Percentiles rank a stretch among this genome's conserved stretches.
Conservation (phyloP, 2,329 filamentous ascomycete species). For the Fusarium humuli region DNA sequence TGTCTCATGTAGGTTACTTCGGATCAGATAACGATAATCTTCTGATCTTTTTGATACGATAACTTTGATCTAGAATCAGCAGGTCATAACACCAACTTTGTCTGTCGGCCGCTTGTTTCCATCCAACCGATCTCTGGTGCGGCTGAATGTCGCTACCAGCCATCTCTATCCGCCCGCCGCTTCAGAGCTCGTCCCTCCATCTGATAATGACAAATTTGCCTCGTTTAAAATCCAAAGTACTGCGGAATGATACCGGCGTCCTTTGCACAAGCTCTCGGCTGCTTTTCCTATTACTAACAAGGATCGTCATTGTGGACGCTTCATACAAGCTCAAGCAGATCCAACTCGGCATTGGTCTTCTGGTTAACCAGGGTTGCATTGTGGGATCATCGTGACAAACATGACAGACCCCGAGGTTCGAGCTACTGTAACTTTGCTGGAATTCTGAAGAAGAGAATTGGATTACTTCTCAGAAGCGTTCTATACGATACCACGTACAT, state of each 20-base stretch:
- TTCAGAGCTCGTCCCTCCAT: not conserved
- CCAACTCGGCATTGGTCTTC: conserved; percentile 10
- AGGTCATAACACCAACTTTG: conserved; percentile 2
- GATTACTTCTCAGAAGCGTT: not conserved
- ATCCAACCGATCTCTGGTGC: conserved; percentile 4
- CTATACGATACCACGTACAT: not conserved
- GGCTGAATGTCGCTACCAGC: conserved; percentile 21
- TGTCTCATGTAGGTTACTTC: conserved; percentile 6
- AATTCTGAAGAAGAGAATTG: not conserved
- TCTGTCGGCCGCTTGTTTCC: conserved; percentile 1
- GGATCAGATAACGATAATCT: conserved; percentile 29
- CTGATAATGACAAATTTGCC: conserved; percentile 22
- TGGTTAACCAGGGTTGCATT: conserved; percentile 9
- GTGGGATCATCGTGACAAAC: conserved; percentile 19
- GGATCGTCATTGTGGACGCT: not conserved
- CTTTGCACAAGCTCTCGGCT: not conserved
- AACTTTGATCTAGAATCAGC: conserved; percentile 31
- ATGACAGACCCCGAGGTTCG: not conserved
- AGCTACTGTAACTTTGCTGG: not conserved
- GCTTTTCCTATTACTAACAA: not conserved
- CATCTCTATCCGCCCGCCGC: not conserved
- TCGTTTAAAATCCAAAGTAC: not conserved
- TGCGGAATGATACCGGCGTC: not conserved
- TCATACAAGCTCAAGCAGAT: conserved; percentile 6
- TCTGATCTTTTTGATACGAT: conserved; percentile 38